Evolutionary conservation across 2,329 filamentous ascomycete species (phyloP), one percentile per base, ranked within the genome.

Genomic region (Pyricularia pennisetigena): DNA sequence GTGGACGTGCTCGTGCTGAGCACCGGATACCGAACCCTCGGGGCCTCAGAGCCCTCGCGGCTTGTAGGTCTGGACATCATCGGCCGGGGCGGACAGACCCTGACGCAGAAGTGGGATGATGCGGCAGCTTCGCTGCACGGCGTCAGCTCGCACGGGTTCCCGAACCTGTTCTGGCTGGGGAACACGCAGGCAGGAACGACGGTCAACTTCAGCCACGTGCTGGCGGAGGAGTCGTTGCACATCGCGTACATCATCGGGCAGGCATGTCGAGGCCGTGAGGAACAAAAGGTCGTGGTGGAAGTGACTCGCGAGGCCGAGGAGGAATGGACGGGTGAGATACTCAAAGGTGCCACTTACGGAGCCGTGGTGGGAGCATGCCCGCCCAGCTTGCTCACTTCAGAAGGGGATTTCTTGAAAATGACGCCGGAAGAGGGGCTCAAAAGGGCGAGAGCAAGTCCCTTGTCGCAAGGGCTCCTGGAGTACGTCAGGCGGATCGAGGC

Each of bases 1-100:
- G 76, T 79, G 1, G 70, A 69, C 65, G 59, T 29, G 59, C 59
- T 63, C 16, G 59, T 63, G 24, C 59, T 63, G 23, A 29, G 24
- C 59, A 63, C 59, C 23, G 59, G 59, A 14, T 63, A 26, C 28
- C 28, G 59, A 29, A 9, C 41, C 20, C 8, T 54, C 41, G 24
- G 28, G 59, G 59, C 23, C 16, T 26, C 23, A 26, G 59, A 29
- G 9, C 59, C 24, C 24, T 63, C 59, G 59, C 59, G 28, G 1
- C 59, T 63, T 14, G 59, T 14, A 14, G 59, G 24, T 23, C 23
- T 29, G 10, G 28, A 26, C 24, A 12, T 26, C 59, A 23, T 26
- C 23, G 24, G 59, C 23, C 24, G 59, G 28, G 59, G 23, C 10
- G 59, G 23, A 6, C 23, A 63, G 12, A 26, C 28, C 24, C 20